Evolutionary conservation across 768 basidiomycete genomes (phyloP).

Genomic region (Boletus vinaceobasis): DNA sequence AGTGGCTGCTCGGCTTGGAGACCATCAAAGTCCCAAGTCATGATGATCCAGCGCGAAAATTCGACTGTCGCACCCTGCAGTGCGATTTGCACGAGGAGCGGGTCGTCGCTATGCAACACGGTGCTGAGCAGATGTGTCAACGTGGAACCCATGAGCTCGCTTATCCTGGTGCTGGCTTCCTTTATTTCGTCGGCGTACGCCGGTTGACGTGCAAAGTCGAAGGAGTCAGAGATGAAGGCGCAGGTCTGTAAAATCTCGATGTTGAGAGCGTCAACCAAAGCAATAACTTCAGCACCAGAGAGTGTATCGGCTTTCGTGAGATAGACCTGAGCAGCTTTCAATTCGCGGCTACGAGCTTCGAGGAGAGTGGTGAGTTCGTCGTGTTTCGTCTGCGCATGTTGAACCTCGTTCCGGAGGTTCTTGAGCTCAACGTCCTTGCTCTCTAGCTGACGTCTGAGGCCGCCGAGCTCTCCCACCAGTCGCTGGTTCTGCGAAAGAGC

Average conservation of each 20-base stretch:
- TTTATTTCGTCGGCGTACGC: conserved; percentile 23
- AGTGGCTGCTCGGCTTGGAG: conserved; percentile 29
- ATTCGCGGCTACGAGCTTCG: conserved; percentile 36
- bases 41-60: conserved; percentile 33
- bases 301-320: conserved; percentile 42
- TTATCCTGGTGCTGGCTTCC: conserved; percentile 27
- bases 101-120: conserved; percentile 28
- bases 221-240: conserved; percentile 43
- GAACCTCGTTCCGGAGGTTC: conserved; percentile 27
- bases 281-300: conserved; percentile 44
- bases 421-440: conserved; percentile 23
- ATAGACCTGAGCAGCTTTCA: conserved; percentile 42
- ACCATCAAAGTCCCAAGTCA: conserved; percentile 34
- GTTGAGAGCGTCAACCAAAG: conserved; percentile 40
- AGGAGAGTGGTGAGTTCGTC: conserved; percentile 31
- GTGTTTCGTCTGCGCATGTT: conserved; percentile 22
- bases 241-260: conserved; percentile 46
- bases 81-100: conserved; percentile 40
- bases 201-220: conserved; percentile 27
- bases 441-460: conserved; percentile 22
- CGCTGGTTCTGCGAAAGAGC: conserved; percentile 12
- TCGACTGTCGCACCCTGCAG: conserved; percentile 33
- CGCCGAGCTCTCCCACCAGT: conserved; percentile 11
- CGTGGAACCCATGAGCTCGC: conserved; percentile 31
- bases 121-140: conserved; percentile 25